phyloP scores from a whole-genome alignment of 495 filamentous ascomycete species.

The Neurospora sp. region DNA sequence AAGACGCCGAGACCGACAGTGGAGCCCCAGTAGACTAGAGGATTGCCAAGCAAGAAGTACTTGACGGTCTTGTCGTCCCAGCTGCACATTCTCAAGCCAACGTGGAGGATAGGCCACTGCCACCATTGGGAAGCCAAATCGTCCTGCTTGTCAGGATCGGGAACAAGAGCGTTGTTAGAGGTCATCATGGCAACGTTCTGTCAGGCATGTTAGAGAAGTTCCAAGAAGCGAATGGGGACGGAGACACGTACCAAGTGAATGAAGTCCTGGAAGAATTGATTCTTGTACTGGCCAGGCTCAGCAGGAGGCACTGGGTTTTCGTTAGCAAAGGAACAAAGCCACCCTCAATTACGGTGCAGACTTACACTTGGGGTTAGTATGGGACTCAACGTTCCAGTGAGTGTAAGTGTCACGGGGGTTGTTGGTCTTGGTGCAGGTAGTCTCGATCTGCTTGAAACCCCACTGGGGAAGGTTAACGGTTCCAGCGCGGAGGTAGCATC shows the following conservation, averaged over 20 bases:
- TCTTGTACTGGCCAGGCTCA: slow-evolving; percentile 89
- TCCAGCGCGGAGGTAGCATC: slow-evolving; percentile 90
- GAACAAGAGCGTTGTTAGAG: slow-evolving; percentile 95
- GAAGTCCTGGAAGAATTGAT: slow-evolving; percentile 92
- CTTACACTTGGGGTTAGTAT: slow-evolving; percentile 90
- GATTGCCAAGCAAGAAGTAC: slow-evolving; percentile 97
- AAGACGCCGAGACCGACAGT: slow-evolving; percentile 69
- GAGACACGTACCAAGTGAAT: slow-evolving; percentile 53
- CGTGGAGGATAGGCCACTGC: slow-evolving; percentile 96
- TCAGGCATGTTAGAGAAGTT: slow-evolving; percentile 1
- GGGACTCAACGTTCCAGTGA: slow-evolving; percentile 97
- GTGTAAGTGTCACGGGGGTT: slow-evolving; percentile 88
- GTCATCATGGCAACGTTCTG: slow-evolving; percentile 99
- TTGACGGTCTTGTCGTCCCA: slow-evolving; percentile 95
- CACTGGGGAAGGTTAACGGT: slow-evolving; percentile 96
- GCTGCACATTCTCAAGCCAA: slow-evolving; percentile 94
- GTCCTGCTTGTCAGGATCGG: slow-evolving; percentile 97
- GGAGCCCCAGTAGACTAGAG: slow-evolving; percentile 89
- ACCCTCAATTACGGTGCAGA: slow-evolving; percentile 6
- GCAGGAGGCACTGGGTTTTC: slow-evolving; percentile 65
- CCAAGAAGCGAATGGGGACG: background rate
- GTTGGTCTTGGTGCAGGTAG: slow-evolving; percentile 89
- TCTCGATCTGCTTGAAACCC: slow-evolving; percentile 99
- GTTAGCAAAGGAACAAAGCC: slow-evolving; percentile 10
- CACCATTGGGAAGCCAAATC: slow-evolving; percentile 94